Base-by-base conservation (phyloP, 305 asterid species). In the Salvia sclarea region DNA sequence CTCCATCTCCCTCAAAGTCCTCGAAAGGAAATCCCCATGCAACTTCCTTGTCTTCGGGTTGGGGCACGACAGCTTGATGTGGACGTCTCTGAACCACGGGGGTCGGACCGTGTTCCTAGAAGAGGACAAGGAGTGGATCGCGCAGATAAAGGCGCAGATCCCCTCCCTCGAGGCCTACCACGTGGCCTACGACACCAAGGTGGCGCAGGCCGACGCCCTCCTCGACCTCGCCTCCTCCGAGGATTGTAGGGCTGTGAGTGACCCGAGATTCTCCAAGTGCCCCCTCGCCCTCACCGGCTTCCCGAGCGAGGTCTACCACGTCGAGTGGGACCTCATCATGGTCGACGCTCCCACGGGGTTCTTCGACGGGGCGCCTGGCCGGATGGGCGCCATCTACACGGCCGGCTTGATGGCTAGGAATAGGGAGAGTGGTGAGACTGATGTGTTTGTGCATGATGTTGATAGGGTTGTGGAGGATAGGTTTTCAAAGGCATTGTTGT, bases 361-460 rank as follows among this genome's bases (percentile, higher is more conserved):
- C 63, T 69, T 52, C 2, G 85, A 83, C 1, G 81, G 73, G 0
- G 84, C 85, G 22, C 97, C 97, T 0, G 93, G 97, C 4, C 74
- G 97, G 61, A 88, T 87, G 96, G 83, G 69, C 8, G 96, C 94
- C 0, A 91, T 91, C 11, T 91, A 91, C 66, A 88, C 97, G 0
- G 93, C 86, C 2, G 97, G 95, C 17, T 11, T 91, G 80, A 80
- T 91, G 92, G 91, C 96, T n/a, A 82, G 91, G 61, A 85, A 88
- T n/a, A 81, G 90, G n/a, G 87, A 76, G 60, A 21, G 44, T 3
- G 96, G 90, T 0, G 95, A 87, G 48, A 84, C 93, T 1, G 87
- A 88, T 75, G 84, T 91, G 11, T 87, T 91, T 68, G 96, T 88
- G 74, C 97, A 91, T 63, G 96, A 91, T 70, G 92, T 86, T 68